phyloP scores from a whole-genome alignment of 2,329 filamentous ascomycete species.

The Stachybotrys chartarum region DNA sequence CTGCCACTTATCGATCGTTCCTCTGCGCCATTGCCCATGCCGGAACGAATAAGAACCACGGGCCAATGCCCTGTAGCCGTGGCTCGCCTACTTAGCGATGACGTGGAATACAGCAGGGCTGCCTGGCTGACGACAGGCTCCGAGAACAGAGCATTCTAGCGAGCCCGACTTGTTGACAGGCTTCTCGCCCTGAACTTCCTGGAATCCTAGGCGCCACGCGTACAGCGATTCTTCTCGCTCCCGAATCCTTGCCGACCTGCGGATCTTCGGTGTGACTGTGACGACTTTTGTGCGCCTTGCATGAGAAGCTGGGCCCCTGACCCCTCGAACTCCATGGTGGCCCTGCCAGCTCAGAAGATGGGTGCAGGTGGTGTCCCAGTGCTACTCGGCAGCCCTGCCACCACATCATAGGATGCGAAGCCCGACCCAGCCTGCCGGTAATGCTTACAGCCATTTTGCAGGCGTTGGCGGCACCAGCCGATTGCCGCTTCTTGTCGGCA shows the following conservation, averaged over 20 bases:
- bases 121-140: not conserved
- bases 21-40: no score
- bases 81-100: not conserved
- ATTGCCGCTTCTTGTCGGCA: not conserved
- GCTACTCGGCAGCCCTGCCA: not conserved
- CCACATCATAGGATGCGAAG: not conserved
- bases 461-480: not conserved
- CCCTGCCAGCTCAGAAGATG: not conserved
- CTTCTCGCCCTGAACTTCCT: not conserved
- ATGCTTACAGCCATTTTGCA: not conserved
- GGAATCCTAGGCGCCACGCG: not conserved
- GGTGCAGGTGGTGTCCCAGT: not conserved
- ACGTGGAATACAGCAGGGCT: not conserved
- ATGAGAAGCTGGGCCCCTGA: not conserved
- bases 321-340: not conserved
- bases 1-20: no score
- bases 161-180: not conserved
- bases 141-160: not conserved
- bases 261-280: not conserved
- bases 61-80: not conserved
- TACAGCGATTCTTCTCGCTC: not conserved
- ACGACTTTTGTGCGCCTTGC: not conserved
- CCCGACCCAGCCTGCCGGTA: not conserved
- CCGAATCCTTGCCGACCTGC: not conserved
- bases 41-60: no score